Evolutionary conservation across 768 basidiomycete species (phyloP).

Genomic region (Candolleomyces eurysporus): DNA sequence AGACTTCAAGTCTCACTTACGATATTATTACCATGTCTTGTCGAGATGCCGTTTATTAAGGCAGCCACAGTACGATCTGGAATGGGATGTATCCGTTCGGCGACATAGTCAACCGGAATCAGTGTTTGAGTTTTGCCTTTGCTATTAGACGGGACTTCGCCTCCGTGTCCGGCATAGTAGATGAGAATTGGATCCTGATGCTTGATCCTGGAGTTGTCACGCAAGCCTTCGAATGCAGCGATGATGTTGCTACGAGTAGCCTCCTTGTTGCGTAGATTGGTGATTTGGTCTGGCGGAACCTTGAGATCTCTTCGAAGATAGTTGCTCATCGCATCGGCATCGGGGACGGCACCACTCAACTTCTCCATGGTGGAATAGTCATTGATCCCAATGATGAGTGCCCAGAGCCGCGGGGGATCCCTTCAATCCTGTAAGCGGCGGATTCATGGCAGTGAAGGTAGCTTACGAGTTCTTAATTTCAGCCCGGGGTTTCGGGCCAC

Average conservation of each 20-base stretch:
- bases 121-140: neutral
- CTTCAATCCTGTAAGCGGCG: neutral
- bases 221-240: slow-evolving; percentile 23
- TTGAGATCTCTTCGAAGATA: slow-evolving; percentile 28
- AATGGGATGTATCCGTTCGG: slow-evolving; percentile 27
- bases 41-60: slow-evolving; percentile 34
- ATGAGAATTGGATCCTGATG: slow-evolving; percentile 35
- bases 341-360: slow-evolving; percentile 35
- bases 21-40: slow-evolving; percentile 40
- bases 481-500: too few species aligned
- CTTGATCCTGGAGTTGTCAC: neutral
- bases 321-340: slow-evolving; percentile 36
- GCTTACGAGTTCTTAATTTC: too few species aligned
- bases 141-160: neutral
- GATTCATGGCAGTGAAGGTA: too few species aligned
- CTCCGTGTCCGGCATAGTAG: slow-evolving; percentile 47
- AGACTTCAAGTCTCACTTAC: slow-evolving; percentile 19
- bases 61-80: slow-evolving; percentile 41
- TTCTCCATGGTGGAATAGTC: slow-evolving; percentile 28
- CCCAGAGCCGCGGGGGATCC: slow-evolving; percentile 26
- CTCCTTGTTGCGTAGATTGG: slow-evolving; percentile 30
- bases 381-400: slow-evolving; percentile 45
- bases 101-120: slow-evolving; percentile 2
- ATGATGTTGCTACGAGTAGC: slow-evolving; percentile 38
- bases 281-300: slow-evolving; percentile 32